Evolutionary conservation across 2,329 filamentous ascomycete genomes (phyloP).

Genomic region (Cercospora sp.): DNA sequence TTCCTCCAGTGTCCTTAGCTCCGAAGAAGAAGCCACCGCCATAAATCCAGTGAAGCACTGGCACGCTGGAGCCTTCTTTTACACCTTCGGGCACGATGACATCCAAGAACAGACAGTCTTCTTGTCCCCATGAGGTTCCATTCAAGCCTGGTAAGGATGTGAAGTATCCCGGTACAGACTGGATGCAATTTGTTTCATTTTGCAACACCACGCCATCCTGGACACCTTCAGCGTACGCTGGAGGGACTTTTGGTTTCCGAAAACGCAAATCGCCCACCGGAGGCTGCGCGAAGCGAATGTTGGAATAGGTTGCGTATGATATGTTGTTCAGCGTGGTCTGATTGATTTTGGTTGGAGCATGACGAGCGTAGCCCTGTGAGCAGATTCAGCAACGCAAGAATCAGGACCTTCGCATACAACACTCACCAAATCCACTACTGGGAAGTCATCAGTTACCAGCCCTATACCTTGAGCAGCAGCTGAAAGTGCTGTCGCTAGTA

Average conservation of each 20-base stretch:
- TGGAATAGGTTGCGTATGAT: not conserved
- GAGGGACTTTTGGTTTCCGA: not conserved
- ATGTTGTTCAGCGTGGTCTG: not conserved
- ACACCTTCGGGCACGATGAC: not conserved
- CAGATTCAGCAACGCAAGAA: not conserved
- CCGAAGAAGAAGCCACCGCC: not conserved
- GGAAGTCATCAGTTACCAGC: not conserved
- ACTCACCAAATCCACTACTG: not conserved
- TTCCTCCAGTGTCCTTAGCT: not conserved
- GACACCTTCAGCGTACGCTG: not conserved
- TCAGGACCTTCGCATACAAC: not conserved
- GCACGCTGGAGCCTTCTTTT: not conserved
- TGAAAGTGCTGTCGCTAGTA: not conserved
- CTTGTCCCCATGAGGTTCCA: not conserved
- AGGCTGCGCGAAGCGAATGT: not conserved
- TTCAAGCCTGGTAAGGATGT: not conserved
- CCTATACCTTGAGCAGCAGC: not conserved
- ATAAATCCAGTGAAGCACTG: not conserved
- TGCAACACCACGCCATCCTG: not conserved
- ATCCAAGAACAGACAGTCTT: not conserved
- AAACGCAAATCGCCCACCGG: not conserved
- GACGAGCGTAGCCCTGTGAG: not conserved
- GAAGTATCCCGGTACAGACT: not conserved
- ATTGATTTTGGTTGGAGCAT: not conserved
- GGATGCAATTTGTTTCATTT: not conserved